Evolutionary conservation across 2,329 filamentous ascomycete genomes (phyloP), one percentile per base, ranked within the genome.

Genomic region (Periconia sp.): DNA sequence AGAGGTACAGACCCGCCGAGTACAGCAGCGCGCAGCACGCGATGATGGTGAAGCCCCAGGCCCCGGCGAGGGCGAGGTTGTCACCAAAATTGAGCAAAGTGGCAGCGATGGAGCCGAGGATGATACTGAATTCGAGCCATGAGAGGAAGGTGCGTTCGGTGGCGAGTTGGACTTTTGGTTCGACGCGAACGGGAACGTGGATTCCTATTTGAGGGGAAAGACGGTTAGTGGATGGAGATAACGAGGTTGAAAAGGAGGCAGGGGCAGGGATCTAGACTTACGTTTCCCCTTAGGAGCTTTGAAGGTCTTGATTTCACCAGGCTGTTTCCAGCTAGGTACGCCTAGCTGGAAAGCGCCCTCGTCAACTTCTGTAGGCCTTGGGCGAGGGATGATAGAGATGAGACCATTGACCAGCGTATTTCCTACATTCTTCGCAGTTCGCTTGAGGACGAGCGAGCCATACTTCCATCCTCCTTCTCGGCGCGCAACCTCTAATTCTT

Each of bases 151-250:
- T 99, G 60, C 94, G 85, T 76, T 99, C 94, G 1, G 92, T 92
- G 19, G 94, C 94, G 71, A 99, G 96, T 74, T 92, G 96, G 47
- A 99, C 94, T 77, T 99, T 99, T 33, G 94, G 94, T 75, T 99
- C 94, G 33, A 99, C 92, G 46, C 94, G 87, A 51, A 97, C 88
- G 14, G 93, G 93, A 20, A 99, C 94, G 67, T 97, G 93, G 54
- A 99, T 97, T 73, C 90, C 90, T 74, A 37, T 6, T 19, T 1
- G 30, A 0, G 11, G 58, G 11, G 58, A 63, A 59, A 65, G 57
- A 19, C 44, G 7, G 23, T 23, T 37, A 37, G 6, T 19, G 45
- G 5, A 19, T n/a, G 15, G 3, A 37, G 15, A 37, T 37, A 11
- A 13, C 15, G 23, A 27, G 11, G 33, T 49, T 37, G 43, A 5